Percentiles rank a stretch among this genome's conserved stretches.
Evolutionary conservation across 2,329 filamentous ascomycete genomes (phyloP).

Genomic region (Hypoxylon sp.): DNA sequence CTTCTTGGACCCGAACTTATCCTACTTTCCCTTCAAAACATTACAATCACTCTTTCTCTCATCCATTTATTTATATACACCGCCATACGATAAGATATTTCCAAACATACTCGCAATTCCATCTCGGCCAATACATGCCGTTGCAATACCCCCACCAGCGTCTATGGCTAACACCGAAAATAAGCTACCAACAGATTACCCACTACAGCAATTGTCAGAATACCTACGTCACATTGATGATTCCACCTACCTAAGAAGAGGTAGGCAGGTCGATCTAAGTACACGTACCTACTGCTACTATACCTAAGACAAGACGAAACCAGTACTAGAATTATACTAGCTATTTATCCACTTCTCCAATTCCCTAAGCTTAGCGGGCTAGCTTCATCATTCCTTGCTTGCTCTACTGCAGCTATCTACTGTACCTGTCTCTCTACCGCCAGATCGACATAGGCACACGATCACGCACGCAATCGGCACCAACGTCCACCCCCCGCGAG

Average conservation of each 20-base stretch:
- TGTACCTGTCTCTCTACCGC: slow-evolving; percentile 11
- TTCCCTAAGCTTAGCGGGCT: slow-evolving; percentile 8
- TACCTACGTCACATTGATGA: slow-evolving; percentile 42
- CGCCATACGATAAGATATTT: slow-evolving; percentile 5
- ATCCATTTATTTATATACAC: neutral
- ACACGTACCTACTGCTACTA: neutral
- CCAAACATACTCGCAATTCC: neutral
- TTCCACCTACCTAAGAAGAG: slow-evolving; percentile 24
- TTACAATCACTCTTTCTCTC: neutral
- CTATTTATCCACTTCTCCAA: slow-evolving; percentile 32
- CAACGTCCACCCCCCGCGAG: slow-evolving; percentile 4
- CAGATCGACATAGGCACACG: slow-evolving; percentile 37
- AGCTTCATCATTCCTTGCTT: neutral
- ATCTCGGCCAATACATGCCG: neutral
- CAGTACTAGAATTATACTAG: neutral
- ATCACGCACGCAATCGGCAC: slow-evolving; percentile 26
- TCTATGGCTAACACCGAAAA: slow-evolving; percentile 1
- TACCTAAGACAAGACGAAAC: slow-evolving; percentile 20
- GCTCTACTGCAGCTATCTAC: slow-evolving; percentile 12
- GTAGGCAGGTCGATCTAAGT: slow-evolving; percentile 24
- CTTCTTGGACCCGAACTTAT: slow-evolving; percentile 4
- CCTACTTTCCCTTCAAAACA: neutral
- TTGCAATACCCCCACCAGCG: slow-evolving; percentile 19
- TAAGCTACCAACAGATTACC: slow-evolving; percentile 4
- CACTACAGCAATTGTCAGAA: slow-evolving; percentile 24